These are phyloP conservation scores for Sarocladium oryzae DNA, from an alignment of 2,329 filamentous ascomycete genomes.

Conservation along the genomic window DNA sequence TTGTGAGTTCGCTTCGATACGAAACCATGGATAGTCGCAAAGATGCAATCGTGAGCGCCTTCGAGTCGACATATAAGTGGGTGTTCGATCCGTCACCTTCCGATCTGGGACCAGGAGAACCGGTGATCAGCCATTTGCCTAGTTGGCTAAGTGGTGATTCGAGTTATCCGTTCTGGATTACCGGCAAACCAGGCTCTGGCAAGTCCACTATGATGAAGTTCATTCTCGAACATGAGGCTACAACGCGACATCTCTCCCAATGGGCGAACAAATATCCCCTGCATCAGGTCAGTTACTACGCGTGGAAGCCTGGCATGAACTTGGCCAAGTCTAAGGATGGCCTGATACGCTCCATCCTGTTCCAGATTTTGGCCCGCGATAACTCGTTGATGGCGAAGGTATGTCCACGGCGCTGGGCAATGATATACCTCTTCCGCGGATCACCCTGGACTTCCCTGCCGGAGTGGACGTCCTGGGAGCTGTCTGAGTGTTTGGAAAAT, in stretches of 20 bases:
- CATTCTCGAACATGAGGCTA: conserved; percentile 22
- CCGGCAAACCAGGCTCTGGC: conserved; percentile 38
- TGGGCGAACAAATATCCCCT: conserved; percentile 27
- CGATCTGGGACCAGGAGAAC: too few species aligned
- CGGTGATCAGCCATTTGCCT: too few species aligned
- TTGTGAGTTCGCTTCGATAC: too few species aligned
- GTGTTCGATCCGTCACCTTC: too few species aligned
- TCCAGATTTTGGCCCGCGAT: conserved; percentile 10
- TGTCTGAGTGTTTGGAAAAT: background rate
- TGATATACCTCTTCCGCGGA: background rate
- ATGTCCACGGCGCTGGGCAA: background rate
- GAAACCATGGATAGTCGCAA: too few species aligned
- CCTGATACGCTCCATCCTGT: conserved; percentile 23
- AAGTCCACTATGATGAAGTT: conserved; percentile 42
- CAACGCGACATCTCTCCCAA: conserved; percentile 18
- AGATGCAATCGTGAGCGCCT: too few species aligned
- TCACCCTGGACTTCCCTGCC: too few species aligned
- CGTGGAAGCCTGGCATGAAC: conserved; percentile 31
- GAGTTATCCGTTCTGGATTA: conserved; percentile 32
- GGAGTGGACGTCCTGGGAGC: too few species aligned
- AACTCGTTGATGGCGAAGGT: background rate
- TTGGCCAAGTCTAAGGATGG: conserved; percentile 34
- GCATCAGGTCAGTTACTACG: conserved; percentile 30
- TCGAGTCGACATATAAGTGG: too few species aligned
- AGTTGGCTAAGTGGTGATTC: too few species aligned